phyloP scores from a whole-genome alignment of 1,139 yeast genomes.

The Eremothecium cymbalariae region DNA sequence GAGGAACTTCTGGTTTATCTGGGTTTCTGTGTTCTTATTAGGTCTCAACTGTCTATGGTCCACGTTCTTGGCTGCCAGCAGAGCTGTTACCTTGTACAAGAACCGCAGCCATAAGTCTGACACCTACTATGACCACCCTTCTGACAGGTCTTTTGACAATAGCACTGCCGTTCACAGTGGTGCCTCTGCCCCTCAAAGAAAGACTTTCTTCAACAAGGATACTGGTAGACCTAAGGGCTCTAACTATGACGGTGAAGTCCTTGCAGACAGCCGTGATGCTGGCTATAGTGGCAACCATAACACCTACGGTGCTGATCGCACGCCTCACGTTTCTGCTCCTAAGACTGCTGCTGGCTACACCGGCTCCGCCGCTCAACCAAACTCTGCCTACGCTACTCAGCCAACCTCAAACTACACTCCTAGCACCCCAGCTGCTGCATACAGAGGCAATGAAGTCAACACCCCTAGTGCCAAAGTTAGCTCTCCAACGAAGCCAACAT shows the following conservation, averaged over 20 bases:
- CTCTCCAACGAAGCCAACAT: no score
- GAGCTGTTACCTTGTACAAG: conserved; percentile 3
- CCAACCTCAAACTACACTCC: neutral
- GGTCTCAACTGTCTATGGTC: conserved; percentile 32
- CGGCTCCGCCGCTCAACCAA: neutral
- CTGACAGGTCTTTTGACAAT: conserved; percentile 5
- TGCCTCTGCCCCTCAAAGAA: neutral
- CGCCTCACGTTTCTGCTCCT: neutral
- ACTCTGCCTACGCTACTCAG: neutral
- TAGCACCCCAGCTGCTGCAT: neutral
- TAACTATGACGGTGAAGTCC: conserved; percentile 2
- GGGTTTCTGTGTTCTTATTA: conserved; percentile 51
- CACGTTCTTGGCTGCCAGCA: conserved; percentile 9
- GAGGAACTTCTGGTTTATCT: conserved; percentile 52
- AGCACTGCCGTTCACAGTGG: conserved; percentile 7
- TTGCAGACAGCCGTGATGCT: conserved; percentile 1
- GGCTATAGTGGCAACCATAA: neutral
- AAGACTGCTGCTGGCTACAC: neutral
- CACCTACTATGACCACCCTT: conserved; percentile 5
- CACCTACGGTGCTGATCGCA: conserved; percentile 2
- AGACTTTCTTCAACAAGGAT: neutral
- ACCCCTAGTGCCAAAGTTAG: no score
- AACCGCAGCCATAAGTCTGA: conserved; percentile 3
- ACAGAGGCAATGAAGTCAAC: no score
- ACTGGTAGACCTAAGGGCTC: neutral